A percentile compares a stretch with the other conserved stretches of the same genome.
phyloP scores from a whole-genome alignment of 2,329 filamentous ascomycete genomes.

The Calonectria pteridis region DNA sequence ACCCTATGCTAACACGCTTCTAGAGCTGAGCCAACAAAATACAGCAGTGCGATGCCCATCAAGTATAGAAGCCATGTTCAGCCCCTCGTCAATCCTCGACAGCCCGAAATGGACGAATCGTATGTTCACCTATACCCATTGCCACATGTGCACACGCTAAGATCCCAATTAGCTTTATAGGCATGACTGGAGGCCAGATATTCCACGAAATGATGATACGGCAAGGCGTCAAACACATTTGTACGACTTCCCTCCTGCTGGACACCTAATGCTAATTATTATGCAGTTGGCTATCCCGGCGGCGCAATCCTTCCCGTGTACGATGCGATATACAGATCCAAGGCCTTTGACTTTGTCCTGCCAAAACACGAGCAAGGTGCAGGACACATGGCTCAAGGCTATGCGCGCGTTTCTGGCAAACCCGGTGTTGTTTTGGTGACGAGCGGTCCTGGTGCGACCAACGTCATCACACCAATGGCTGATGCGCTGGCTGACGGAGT shows the following conservation, averaged over 20 bases:
- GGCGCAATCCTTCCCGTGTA: constrained; percentile 97
- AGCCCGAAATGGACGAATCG: constrained; percentile 24
- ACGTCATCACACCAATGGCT: constrained; percentile 94
- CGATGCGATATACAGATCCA: constrained; percentile 98
- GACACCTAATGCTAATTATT: constrained; percentile 34
- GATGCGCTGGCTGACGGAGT: constrained; percentile 92
- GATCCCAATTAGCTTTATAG: constrained; percentile 8
- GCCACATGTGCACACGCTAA: neutral
- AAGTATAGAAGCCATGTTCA: constrained; percentile 1
- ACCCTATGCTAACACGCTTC: neutral
- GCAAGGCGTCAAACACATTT: constrained; percentile 89
- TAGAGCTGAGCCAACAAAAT: neutral
- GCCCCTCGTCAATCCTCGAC: constrained; percentile 8
- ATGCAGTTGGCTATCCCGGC: constrained; percentile 85
- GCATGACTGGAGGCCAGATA: constrained; percentile 75
- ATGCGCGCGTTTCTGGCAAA: constrained; percentile 88
- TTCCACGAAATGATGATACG: constrained; percentile 99
- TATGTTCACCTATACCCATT: constrained; percentile 1
- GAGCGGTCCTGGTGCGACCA: constrained; percentile 79
- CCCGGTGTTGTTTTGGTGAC: constrained; percentile 93
- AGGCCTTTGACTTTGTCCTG: constrained; percentile 95
- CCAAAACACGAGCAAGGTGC: constrained; percentile 97
- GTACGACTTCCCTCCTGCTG: constrained; percentile 67
- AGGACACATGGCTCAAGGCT: constrained; percentile 67
- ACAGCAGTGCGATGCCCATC: neutral